Evolutionary conservation across 2,329 filamentous ascomycete species (phyloP), one percentile per base, ranked within the genome.

Genomic region (Botrytis paeoniae): DNA sequence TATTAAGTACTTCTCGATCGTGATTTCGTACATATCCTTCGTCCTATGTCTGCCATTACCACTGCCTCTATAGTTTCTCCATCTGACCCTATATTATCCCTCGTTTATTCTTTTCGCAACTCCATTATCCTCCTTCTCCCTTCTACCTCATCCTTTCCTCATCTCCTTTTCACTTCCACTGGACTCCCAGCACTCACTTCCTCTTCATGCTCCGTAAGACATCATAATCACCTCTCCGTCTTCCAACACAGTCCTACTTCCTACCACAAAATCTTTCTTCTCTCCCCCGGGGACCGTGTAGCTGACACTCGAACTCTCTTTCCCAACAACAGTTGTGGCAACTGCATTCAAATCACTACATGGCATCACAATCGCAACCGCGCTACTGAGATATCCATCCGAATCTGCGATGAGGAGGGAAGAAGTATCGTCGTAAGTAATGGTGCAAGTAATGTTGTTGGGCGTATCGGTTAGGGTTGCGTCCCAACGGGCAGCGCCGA

Each of bases 211-310:
- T 20, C 51, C 66, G 60, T 60, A 60, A 45, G 32, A 37, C 39
- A 60, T 35, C 66, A 60, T 54, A 43, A 69, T 32, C 20, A 59
- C 48, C 66, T 69, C 66, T 29, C 20, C n/a, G 18, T 69, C 54
- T n/a, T 25, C n/a, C n/a, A 69, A 60, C 18, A 69, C 20, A 43
- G 37, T 35, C 10, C 54, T 60, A n/a, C 18, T 41, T 14, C 20
- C n/a, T 29, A 59, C 37, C 20, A 60, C n/a, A 69, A 69, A 60
- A 9, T 22, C 37, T 29, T 60, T 12, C 10, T 29, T 39, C 37
- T 29, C n/a, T 16, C 5, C 10, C 22, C 66, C 51, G 9, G 66
- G 51, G 5, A 43, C 51, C 29, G 37, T 35, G 20, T 69, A 69
- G 14, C 29, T 60, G 20, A 69, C 25, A 16, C 8, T 32, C 10